Evolutionary conservation across 345 rosid species (phyloP), one percentile per base, ranked within the genome.

Genomic region (Raphanus raphanistrum): DNA sequence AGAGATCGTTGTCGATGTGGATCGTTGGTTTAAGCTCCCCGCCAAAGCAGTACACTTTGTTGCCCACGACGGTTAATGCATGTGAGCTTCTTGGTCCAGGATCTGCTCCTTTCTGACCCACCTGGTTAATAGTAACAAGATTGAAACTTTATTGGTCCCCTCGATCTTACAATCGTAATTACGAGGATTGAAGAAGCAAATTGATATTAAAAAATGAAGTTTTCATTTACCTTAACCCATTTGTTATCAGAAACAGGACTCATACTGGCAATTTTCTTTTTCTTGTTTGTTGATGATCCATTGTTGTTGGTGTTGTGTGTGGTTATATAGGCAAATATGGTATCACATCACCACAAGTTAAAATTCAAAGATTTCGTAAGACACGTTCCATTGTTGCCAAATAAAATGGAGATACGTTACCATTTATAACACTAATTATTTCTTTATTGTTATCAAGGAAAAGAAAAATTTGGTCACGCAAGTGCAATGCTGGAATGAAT

Each of bases 1-100:
- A 76, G 25, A 80, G 77, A 50, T 76, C 66, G 66, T 80, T 80
- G 32, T 76, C 74, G 33, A 80, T 75, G 17, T 70, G 83, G 6
- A 80, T 76, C 54, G 80, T 75, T 4, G 83, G 83, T 17, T 75
- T 80, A 6, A 80, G 75, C 63, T 80, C 83, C 7, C 83, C 83
- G 5, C 83, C 83, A 26, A 80, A 80, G n/a, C 69, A 71, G 35
- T 76, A 80, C 0, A 76, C 76, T 66, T 80, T 80, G 80, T 66
- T 59, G 2, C 73, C 83, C 17, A 76, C 83, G 6, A 75, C 64
- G 43, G 83, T 10, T 4, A 80, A 13, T 6, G 83, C 80, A 4
- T 80, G 83, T 27, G 83, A 75, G 80, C 83, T 80, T 80, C 83
- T 80, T 2, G 80, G 59, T 0, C 83, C 83, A 6, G 80, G 80